A percentile compares a stretch with the other conserved stretches of the same genome.
phyloP scores from a whole-genome alignment of 2,329 filamentous ascomycete genomes.

The Bertia moriformis region DNA sequence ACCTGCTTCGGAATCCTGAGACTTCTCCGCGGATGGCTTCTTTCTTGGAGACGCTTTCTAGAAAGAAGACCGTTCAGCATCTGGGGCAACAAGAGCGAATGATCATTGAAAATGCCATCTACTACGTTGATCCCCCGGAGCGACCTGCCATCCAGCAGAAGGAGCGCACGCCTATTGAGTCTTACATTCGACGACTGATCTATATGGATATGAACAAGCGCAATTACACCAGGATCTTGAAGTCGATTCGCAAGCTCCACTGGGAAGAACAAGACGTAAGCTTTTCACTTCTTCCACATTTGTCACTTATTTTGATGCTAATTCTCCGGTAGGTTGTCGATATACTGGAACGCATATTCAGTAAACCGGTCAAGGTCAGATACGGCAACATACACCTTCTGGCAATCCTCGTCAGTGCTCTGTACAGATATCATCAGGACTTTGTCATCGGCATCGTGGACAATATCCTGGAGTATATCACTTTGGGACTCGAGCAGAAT shows the following conservation, averaged over 20 bases:
- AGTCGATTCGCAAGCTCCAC: constrained; percentile 86
- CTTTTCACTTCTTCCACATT: constrained; percentile 2
- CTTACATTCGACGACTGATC: constrained; percentile 83
- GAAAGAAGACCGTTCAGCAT: constrained; percentile 91
- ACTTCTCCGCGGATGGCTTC: constrained; percentile 85
- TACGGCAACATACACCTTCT: constrained; percentile 93
- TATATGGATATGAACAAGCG: constrained; percentile 90
- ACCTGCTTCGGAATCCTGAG: constrained; percentile 80
- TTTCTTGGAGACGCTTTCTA: constrained; percentile 84
- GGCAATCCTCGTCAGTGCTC: constrained; percentile 72
- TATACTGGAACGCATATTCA: constrained; percentile 79
- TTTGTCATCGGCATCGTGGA: constrained; percentile 90
- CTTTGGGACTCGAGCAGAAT: constrained; percentile 78
- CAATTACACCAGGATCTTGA: constrained; percentile 83
- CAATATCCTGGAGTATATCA: constrained; percentile 76
- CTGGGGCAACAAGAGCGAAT: constrained; percentile 92
- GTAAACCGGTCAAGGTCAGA: constrained; percentile 92
- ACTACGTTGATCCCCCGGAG: constrained; percentile 92
- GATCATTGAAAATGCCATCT: constrained; percentile 95
- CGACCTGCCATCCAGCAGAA: constrained; percentile 91
- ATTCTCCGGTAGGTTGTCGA: constrained; percentile 44
- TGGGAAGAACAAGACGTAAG: constrained; percentile 77
- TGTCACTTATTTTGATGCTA: constrained; percentile 8
- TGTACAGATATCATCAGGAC: constrained; percentile 81
- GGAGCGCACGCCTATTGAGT: constrained; percentile 80